Evolutionary conservation across 2,329 filamentous ascomycete species (phyloP), one percentile per base, ranked within the genome.

Genomic region (Phyllosticta paracitricarpa): DNA sequence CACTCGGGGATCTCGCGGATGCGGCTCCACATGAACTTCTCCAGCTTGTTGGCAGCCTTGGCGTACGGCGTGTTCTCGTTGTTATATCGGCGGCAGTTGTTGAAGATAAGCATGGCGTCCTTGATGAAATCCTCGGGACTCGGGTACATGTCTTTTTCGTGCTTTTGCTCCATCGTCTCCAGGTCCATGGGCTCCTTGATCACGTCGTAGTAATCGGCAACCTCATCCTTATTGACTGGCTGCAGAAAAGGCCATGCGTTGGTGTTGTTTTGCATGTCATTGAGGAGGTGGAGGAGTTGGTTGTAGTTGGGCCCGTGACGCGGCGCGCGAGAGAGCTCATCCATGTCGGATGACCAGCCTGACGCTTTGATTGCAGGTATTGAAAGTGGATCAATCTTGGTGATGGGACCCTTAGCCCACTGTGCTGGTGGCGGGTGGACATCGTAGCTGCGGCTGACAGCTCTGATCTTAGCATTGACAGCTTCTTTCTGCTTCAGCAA

Each of bases 181-280:
- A 97, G 80, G 71, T 97, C 94, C 94, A 99, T 99, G 40, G 94
- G 94, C 73, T 96, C 89, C 71, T 92, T 92, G 79, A 99, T 99
- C 64, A 97, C 92, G 63, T 96, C 91, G 78, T 97, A 97, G 77
- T 99, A 99, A 73, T 99, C 94, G n/a, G 91, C 86, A 0, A 99
- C 94, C 66, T 97, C 94, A 69, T 99, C 94, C 66, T 88, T 87
- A 72, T 95, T 97, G 66, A 99, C 94, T 0, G 94, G 93, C 26
- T 91, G 84, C 33, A 94, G 82, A 79, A 99, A 99, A 0, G 94
- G 94, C 94, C 94, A 99, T 0, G 91, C 89, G 7, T 89, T 88
- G 67, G 86, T 86, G 76, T 96, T 91, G 72, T 97, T 97, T 73
- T 97, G 92, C 75, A 97, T 84, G 70, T 96, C 90, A 74, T 95